These are phyloP conservation scores for Cicer cuneatum DNA, from an alignment of 306 rosid genomes.

Conservation along the genomic window DNA sequence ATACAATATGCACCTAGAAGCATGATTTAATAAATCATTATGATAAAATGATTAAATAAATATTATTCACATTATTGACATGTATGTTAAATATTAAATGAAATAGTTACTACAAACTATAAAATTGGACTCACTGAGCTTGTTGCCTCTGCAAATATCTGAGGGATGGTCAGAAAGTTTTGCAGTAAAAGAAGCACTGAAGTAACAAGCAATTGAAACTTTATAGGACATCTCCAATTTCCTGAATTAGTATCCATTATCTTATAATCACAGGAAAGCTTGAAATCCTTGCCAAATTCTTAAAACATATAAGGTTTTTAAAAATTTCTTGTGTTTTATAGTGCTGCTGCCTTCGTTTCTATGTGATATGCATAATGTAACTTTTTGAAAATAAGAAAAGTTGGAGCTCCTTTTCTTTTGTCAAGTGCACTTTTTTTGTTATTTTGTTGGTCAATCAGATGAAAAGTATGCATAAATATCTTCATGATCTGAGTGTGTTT, in stretches of 20 bases:
- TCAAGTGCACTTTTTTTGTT: slow-evolving; percentile 42
- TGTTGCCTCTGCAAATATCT: slow-evolving; percentile 52
- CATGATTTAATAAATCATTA: slow-evolving; percentile 33
- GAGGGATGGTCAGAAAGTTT: slow-evolving; percentile 45
- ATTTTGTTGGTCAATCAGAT: slow-evolving; percentile 36
- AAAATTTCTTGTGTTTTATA: slow-evolving; percentile 36
- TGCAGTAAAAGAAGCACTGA: slow-evolving; percentile 57
- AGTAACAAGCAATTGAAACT: slow-evolving; percentile 49
- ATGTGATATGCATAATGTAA: slow-evolving; percentile 24
- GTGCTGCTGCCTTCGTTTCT: slow-evolving; percentile 29
- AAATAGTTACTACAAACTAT: slow-evolving; percentile 13
- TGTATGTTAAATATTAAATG: slow-evolving; percentile 7
- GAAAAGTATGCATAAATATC: slow-evolving; percentile 48
- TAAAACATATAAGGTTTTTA: slow-evolving; percentile 20
- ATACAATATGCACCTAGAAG: slow-evolving; percentile 73
- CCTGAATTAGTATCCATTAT: slow-evolving; percentile 52
- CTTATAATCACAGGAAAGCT: slow-evolving; percentile 31
- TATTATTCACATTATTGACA: slow-evolving; percentile 12
- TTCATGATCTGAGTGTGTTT: slow-evolving; percentile 18
- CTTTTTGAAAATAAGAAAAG: slow-evolving; percentile 43
- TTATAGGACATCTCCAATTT: slow-evolving; percentile 51
- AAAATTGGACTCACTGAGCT: slow-evolving; percentile 55
- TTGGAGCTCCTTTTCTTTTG: slow-evolving; percentile 42
- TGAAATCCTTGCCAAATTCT: slow-evolving; percentile 38
- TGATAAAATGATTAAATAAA: slow-evolving; percentile 6